phyloP scores from a whole-genome alignment of 148 eudicot species.

The Polygonum aviculare region DNA sequence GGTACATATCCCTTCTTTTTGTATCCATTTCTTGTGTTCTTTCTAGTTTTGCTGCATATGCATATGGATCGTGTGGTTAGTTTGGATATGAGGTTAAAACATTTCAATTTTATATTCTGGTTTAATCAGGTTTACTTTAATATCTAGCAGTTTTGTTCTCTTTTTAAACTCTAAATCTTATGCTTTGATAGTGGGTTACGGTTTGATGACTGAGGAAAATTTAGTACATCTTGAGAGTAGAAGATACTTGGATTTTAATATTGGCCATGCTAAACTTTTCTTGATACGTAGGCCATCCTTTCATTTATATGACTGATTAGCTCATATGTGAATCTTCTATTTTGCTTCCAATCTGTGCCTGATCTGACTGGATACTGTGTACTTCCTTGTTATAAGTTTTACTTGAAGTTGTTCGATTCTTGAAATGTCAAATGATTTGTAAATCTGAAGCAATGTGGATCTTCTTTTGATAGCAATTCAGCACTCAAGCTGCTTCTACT shows the following conservation, averaged over 20 bases:
- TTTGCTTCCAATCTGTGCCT: not conserved
- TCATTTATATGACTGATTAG: not conserved
- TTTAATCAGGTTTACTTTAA: not conserved
- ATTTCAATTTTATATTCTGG: not conserved
- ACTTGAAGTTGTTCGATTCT: not conserved
- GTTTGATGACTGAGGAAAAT: not conserved
- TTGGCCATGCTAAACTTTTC: not conserved
- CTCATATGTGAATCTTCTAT: not conserved
- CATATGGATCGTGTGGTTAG: not conserved
- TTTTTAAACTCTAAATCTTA: not conserved
- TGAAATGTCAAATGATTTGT: not conserved
- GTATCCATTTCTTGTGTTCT: too few species aligned
- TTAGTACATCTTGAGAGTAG: not conserved
- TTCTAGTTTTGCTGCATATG: too few species aligned
- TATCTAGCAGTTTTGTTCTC: not conserved
- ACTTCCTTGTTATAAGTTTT: not conserved
- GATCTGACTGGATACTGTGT: not conserved
- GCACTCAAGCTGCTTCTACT: conserved; percentile 76
- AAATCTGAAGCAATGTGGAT: not conserved
- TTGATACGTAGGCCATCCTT: not conserved
- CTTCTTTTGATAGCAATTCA: conserved; percentile 33
- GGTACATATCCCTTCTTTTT: too few species aligned
- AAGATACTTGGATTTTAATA: not conserved
- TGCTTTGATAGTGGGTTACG: not conserved
- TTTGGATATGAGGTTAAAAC: not conserved